A percentile compares a stretch with the other conserved stretches of the same genome.
These are phyloP conservation scores for Grammothele lineata DNA, from an alignment of 768 basidiomycete genomes.

Conservation along the genomic window DNA sequence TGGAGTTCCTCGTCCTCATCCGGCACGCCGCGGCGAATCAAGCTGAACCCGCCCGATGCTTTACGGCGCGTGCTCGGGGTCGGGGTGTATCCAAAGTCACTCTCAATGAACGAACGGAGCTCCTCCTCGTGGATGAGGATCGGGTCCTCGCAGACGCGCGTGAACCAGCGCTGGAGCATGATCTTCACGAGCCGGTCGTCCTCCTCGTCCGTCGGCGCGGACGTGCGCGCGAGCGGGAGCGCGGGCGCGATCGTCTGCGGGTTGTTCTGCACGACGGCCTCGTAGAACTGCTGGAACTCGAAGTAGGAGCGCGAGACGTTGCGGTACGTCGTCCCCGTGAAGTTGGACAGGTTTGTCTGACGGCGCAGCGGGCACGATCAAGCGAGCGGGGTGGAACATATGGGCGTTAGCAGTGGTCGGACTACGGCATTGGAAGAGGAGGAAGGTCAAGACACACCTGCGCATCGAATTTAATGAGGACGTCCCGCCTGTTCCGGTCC, in stretches of 20 bases:
- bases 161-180: conserved; percentile 93
- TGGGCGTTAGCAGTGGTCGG: background rate
- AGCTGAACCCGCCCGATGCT: conserved; percentile 65
- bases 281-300: conserved; percentile 94
- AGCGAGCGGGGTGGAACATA: background rate
- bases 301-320: conserved; percentile 93
- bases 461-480: conserved; percentile 91
- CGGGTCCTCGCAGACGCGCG: conserved; percentile 87
- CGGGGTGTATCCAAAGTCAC: conserved; percentile 94
- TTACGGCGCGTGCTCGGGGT: conserved; percentile 74
- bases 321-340: conserved; percentile 82
- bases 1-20: conserved; percentile 96
- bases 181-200: conserved; percentile 94
- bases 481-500: conserved; percentile 93
- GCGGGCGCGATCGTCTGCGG: conserved; percentile 97
- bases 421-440: background rate
- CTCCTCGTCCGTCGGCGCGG: conserved; percentile 96
- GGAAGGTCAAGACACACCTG: conserved; percentile 53
- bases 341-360: conserved; percentile 93
- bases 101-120: conserved; percentile 91
- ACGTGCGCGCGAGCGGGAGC: conserved; percentile 92
- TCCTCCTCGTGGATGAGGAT: conserved; percentile 90
- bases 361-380: background rate
- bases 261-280: conserved; percentile 82
- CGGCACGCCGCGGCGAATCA: conserved; percentile 76